Percentiles rank a stretch among this genome's conserved stretches.
Evolutionary conservation across 306 rosid species (phyloP).

Genomic region (Gleditsia sinensis): DNA sequence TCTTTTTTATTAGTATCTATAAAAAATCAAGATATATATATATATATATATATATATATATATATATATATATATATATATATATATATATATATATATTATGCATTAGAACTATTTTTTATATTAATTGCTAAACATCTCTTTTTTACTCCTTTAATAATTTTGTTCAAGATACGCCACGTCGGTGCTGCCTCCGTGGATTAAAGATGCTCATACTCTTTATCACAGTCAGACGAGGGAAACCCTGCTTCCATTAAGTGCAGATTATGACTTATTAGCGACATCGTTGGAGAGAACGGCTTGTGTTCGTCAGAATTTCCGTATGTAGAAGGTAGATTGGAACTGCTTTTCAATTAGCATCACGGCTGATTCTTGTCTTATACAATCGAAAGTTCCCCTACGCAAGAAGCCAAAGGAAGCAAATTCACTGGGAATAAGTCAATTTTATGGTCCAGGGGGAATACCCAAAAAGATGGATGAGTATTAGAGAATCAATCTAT

Average conservation of each 20-base stretch:
- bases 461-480: constrained; percentile 54
- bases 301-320: not conserved
- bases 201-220: not conserved
- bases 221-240: too few relatives aligned
- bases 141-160: too few relatives aligned
- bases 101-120: too few relatives aligned
- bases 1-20: too few relatives aligned
- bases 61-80: too few relatives aligned
- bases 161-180: too few relatives aligned
- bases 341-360: not conserved
- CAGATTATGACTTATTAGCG: not conserved
- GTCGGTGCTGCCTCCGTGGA: not conserved
- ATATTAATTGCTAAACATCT: too few relatives aligned
- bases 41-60: too few relatives aligned
- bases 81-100: too few relatives aligned
- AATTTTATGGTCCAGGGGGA: constrained; percentile 60
- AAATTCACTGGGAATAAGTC: constrained; percentile 44
- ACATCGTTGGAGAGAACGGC: not conserved
- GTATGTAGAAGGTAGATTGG: not conserved
- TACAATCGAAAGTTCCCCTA: not conserved
- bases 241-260: not conserved
- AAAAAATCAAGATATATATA: too few relatives aligned
- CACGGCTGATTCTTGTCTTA: not conserved
- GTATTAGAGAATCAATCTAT: constrained; percentile 56
- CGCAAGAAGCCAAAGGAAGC: constrained; percentile 50